A percentile compares a stretch with the other conserved stretches of the same genome.
Evolutionary conservation across 176 grass and related monocot species (phyloP).

Genomic region (Carex scoparia): DNA sequence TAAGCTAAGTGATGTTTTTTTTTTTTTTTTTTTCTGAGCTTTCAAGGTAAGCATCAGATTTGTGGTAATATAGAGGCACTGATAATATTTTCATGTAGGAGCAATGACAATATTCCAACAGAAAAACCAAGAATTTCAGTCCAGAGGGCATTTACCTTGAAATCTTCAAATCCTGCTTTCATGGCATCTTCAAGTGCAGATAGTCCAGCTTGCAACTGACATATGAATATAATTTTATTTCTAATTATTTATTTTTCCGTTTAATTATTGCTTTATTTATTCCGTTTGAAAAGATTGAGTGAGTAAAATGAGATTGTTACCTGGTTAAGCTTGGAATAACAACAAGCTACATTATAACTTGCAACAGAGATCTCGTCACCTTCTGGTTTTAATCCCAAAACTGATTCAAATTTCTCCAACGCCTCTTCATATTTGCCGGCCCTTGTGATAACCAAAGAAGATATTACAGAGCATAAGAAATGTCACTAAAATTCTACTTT

Average conservation of each 20-base stretch:
- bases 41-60: background rate
- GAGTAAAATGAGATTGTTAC: slow-evolving; percentile 28
- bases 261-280: background rate
- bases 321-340: slow-evolving; percentile 88
- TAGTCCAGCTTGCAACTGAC: slow-evolving; percentile 65
- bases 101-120: background rate
- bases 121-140: slow-evolving; percentile 1
- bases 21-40: background rate
- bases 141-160: slow-evolving; percentile 47
- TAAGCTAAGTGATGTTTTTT: background rate
- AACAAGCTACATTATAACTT: slow-evolving; percentile 94
- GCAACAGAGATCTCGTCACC: slow-evolving; percentile 54
- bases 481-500: background rate
- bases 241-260: background rate
- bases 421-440: slow-evolving; percentile 75
- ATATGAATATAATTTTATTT: background rate
- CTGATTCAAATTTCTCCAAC: slow-evolving; percentile 90
- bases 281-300: background rate
- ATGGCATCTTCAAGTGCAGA: slow-evolving; percentile 89
- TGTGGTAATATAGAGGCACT: background rate
- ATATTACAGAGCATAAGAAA: background rate
- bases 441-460: slow-evolving; percentile 26
- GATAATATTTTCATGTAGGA: background rate
- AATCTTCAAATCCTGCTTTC: slow-evolving; percentile 79
- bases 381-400: slow-evolving; percentile 79